Conservation (phyloP, 2,329 filamentous ascomycete genomes). For the Emmonsiellopsis sp. region DNA sequence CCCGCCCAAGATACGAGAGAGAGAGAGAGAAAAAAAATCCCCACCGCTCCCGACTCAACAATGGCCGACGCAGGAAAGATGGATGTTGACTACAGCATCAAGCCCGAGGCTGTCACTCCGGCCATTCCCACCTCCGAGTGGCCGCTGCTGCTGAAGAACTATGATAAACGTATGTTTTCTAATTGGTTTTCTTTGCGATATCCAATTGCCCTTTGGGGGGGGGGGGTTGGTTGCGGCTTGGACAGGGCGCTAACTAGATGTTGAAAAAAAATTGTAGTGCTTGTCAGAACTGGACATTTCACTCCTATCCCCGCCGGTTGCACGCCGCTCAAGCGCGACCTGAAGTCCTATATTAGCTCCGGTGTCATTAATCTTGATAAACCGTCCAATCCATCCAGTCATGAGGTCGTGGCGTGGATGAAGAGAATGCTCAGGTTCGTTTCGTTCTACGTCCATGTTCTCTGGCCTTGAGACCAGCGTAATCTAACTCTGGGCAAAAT, state of each 20-base stretch:
- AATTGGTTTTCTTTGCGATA: background rate
- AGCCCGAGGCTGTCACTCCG: constrained; percentile 75
- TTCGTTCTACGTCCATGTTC: background rate
- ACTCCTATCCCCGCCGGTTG: constrained; percentile 92
- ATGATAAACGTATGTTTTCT: constrained; percentile 66
- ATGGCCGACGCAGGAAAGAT: constrained; percentile 44
- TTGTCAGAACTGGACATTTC: constrained; percentile 90
- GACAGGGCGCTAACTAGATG: constrained; percentile 4
- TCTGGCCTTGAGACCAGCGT: background rate
- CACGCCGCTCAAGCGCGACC: constrained; percentile 81
- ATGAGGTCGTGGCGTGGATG: constrained; percentile 98
- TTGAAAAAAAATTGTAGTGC: constrained; percentile 45
- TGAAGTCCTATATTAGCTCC: constrained; percentile 94
- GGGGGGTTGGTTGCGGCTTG: too few species aligned
- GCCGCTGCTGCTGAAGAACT: constrained; percentile 93
- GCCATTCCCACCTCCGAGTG: constrained; percentile 77
- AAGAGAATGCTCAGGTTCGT: constrained; percentile 86
- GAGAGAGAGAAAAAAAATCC: background rate
- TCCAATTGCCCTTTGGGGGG: too few species aligned
- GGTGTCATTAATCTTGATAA: constrained; percentile 98
- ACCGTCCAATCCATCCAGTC: constrained; percentile 92
- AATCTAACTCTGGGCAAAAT: constrained; percentile 7
- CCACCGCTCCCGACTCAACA: constrained; percentile 6
- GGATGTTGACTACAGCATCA: constrained; percentile 75
- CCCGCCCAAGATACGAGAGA: background rate